Base-by-base conservation (phyloP, 192 early-diverging fungal species). In the Helicostylum pulchrum region DNA sequence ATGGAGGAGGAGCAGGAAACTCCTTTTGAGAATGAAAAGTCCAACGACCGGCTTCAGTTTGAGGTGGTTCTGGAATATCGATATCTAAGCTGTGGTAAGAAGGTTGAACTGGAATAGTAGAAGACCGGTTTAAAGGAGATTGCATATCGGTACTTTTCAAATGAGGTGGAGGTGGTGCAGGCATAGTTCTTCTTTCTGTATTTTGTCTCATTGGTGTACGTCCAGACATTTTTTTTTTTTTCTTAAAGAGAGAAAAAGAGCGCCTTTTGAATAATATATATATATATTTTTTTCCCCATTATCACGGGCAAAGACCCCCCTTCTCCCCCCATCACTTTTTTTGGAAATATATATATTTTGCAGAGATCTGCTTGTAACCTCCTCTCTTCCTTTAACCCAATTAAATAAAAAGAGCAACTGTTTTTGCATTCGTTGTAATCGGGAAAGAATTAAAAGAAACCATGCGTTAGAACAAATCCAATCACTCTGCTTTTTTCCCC, bases 31-130 rank as follows among this genome's bases (percentile, higher is more conserved):
- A 73, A 50, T 73, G 71, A 42, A 73, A 73, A 7, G 66, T 67
- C 71, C 71, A 73, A 23, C 61, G 61, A n/a, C 71, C 71, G 20
- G 66, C 71, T 61, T 73, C 71, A 12, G 71, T 68, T 44, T 63
- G 65, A 20, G 71, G 66, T 19, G 66, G 66, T 47, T 73, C 71
- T 47, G 71, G 71, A 48, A 68, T 54, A n/a, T 61, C 49, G 32
- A 67, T 53, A 48, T 64, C 62, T 20, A 57, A 32, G 31, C 19
- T 64, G 7, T 61, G 66, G 19, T 46, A 73, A 6, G 39, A 50
- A 7, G 55, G 26, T n/a, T 73, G 65, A 21, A 70, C 68, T 43
- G 44, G 46, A 58, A 68, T 66, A 39, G 58, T 73, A 4, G 61
- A 68, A 15, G 51, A 23, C 39, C 56, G 71, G 19, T 12, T 31